phyloP scores from a whole-genome alignment of 305 asterid genomes.

The Solanum chacoense region DNA sequence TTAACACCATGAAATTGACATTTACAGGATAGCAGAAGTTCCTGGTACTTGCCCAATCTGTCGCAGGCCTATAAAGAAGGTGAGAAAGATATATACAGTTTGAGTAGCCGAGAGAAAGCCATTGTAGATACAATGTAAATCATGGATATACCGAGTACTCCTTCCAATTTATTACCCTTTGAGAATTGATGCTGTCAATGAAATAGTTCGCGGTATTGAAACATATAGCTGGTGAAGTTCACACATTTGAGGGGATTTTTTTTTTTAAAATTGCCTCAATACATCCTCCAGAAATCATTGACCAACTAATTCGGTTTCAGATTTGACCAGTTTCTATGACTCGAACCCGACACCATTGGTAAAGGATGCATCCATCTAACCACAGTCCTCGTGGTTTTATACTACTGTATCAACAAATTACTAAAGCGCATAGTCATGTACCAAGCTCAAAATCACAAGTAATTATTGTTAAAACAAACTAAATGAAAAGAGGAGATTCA shows the following conservation, averaged over 20 bases:
- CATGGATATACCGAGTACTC: background rate
- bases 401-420: background rate
- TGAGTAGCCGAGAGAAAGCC: slow-evolving; percentile 19
- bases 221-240: background rate
- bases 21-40: slow-evolving; percentile 56
- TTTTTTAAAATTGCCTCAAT: too few species aligned
- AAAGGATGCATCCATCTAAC: background rate
- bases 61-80: slow-evolving; percentile 58
- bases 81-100: slow-evolving; percentile 67
- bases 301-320: too few species aligned
- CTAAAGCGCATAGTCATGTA: background rate
- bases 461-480: background rate
- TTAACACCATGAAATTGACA: background rate
- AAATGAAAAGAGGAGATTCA: background rate
- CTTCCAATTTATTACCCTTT: background rate
- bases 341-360: background rate
- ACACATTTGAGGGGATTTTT: background rate
- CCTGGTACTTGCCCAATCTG: slow-evolving; percentile 73
- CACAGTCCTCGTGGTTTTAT: background rate
- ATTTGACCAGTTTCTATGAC: background rate
- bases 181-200: background rate
- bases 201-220: background rate
- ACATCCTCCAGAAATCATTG: too few species aligned
- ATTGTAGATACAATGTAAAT: background rate
- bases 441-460: background rate